Conservation (phyloP, 78 protist species). For the Dictyostelium discoideum region dicty_2.7 NC_007088.5:7526001-7526500, state of each 20-base stretch:
- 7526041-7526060: constrained; percentile 71
- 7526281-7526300: constrained; percentile 85
- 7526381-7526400: neutral
- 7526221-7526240: constrained; percentile 87
- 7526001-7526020: constrained; percentile 69
- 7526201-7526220: constrained; percentile 93
- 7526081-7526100: constrained; percentile 87
- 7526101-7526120: constrained; percentile 82
- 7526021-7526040: constrained; percentile 89
- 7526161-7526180: constrained; percentile 88
- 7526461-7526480: constrained; percentile 89
- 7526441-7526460: constrained; percentile 73
- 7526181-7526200: constrained; percentile 94
- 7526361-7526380: constrained; percentile 10
- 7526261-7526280: constrained; percentile 50
- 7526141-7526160: constrained; percentile 85
- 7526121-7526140: constrained; percentile 86
- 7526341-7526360: constrained; percentile 17
- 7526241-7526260: constrained; percentile 10
- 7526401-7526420: constrained; percentile 8
- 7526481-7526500: constrained; percentile 81
- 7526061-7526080: constrained; percentile 88
- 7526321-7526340: constrained; percentile 79
- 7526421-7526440: constrained; percentile 68
- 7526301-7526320: constrained; percentile 87